Percentiles rank a stretch among this genome's conserved stretches.
These are phyloP conservation scores for Geum urbanum DNA, from an alignment of 306 rosid genomes.

Conservation along the genomic window DNA sequence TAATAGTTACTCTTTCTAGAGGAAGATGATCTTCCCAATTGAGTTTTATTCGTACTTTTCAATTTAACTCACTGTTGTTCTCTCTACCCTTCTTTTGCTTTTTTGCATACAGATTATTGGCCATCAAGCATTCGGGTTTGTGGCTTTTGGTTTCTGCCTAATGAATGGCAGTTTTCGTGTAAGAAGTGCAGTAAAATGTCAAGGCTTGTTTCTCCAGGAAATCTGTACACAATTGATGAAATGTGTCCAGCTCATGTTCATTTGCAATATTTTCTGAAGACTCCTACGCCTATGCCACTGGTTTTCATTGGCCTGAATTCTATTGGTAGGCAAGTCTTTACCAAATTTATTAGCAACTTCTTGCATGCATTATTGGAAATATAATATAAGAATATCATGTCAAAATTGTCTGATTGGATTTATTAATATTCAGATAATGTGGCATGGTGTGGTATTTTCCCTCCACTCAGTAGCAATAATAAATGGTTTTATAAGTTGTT, in stretches of 20 bases:
- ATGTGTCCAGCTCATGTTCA: constrained; percentile 54
- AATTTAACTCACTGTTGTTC: neutral
- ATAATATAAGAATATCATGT: neutral
- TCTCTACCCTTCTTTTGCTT: neutral
- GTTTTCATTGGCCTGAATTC: constrained; percentile 77
- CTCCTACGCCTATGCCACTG: constrained; percentile 29
- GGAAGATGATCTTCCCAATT: neutral
- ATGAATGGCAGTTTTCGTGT: constrained; percentile 80
- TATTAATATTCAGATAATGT: neutral
- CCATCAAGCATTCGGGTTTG: constrained; percentile 57
- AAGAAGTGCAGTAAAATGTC: constrained; percentile 50
- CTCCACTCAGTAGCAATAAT: neutral
- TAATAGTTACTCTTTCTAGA: too few species aligned
- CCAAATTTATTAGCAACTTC: constrained; percentile 18
- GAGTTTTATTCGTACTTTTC: neutral
- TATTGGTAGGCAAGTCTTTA: constrained; percentile 56
- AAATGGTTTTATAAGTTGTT: neutral
- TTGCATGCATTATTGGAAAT: neutral
- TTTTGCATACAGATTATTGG: constrained; percentile 60
- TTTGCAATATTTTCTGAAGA: constrained; percentile 46
- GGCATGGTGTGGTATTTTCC: neutral
- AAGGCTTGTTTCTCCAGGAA: constrained; percentile 29
- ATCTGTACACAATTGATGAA: constrained; percentile 29
- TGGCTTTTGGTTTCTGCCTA: constrained; percentile 83
- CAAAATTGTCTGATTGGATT: neutral